Base-by-base conservation (phyloP, 192 early-diverging fungal genomes). In the Dispira parvispora region DNA sequence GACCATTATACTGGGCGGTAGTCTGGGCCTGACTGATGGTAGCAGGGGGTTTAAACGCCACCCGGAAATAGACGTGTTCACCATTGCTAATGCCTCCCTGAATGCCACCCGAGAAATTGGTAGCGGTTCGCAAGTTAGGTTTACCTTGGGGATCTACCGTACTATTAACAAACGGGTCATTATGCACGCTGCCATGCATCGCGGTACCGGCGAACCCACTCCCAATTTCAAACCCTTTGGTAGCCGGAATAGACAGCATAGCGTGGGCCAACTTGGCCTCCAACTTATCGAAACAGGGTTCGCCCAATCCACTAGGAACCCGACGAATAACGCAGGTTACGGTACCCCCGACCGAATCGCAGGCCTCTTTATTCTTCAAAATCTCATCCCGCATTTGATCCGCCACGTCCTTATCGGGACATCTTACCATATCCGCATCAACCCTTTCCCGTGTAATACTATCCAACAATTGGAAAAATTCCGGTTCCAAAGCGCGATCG, bases 31-130 rank as follows among this genome's bases (percentile, higher is more conserved):
- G 86, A 44, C 85, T 85, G 61, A 99, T 99, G 3, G 96, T 99
- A 23, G 96, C 96, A 6, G 90, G 83, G 18, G 96, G 88, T 73
- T 99, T 97, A 75, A 99, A 99, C 1, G 89, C 94, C 26, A 99
- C 93, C 62, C 92, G 83, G 78, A 99, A 99, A 76, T 94, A 96
- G 49, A 99, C 86, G 70, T 84, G 75, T 70, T 96, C 91, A 47
- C 96, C 96, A 64, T 99, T 99, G 46, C 88, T 79, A 52, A 99
- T 99, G 43, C 96, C 96, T 45, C 96, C 96, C 80, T 96, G 92
- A 61, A 96, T 88, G 60, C 96, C 96, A 25, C 96, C 96, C 47
- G 90, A 92, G 70, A 89, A 86, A 73, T 99, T 99, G 23, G 94
- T 95, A 46, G 61, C 76, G 3, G 96, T 99, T 45, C 92, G 82